Percentiles rank a stretch among this genome's conserved stretches.
Conservation (phyloP, 768 basidiomycete genomes). For the Candolleomyces eurysporus region DNA sequence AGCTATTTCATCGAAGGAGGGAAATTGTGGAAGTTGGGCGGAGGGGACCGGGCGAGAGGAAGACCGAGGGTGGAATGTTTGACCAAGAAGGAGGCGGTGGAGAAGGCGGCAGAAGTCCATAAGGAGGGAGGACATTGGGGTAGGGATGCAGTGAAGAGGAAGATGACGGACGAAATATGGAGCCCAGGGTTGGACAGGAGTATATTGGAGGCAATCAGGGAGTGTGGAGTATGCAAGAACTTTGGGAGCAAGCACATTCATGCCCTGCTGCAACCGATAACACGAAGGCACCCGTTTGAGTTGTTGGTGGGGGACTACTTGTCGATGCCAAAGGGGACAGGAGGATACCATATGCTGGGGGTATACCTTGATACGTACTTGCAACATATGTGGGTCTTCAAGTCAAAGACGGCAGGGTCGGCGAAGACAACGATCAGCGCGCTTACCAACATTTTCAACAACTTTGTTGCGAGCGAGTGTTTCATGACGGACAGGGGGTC, state of each 20-base stretch:
- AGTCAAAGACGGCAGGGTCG: slow-evolving; percentile 23
- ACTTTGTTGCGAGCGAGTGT: slow-evolving; percentile 22
- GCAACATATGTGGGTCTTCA: slow-evolving; percentile 28
- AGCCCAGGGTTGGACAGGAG: slow-evolving; percentile 27
- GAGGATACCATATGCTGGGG: slow-evolving; percentile 24
- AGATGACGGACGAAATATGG: slow-evolving; percentile 21
- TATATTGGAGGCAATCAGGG: slow-evolving; percentile 21
- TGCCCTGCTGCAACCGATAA: slow-evolving; percentile 35
- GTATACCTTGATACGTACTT: slow-evolving; percentile 30
- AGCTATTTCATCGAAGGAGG: slow-evolving; percentile 25
- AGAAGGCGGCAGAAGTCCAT: slow-evolving; percentile 20
- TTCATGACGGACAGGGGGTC: slow-evolving; percentile 37
- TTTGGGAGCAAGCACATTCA: slow-evolving; percentile 30
- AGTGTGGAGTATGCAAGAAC: slow-evolving; percentile 25
- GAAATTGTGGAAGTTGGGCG: slow-evolving; percentile 24
- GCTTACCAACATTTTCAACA: slow-evolving; percentile 19
- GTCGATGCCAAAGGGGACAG: slow-evolving; percentile 29
- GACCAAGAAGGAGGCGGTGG: slow-evolving; percentile 21
- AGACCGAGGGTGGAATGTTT: slow-evolving; percentile 25
- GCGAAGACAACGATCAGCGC: slow-evolving; percentile 22
- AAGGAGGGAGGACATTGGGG: slow-evolving; percentile 29
- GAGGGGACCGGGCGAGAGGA: slow-evolving; percentile 12
- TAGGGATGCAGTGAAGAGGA: slow-evolving; percentile 29
- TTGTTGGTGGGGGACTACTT: slow-evolving; percentile 35
- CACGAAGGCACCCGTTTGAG: slow-evolving; percentile 33